Evolutionary conservation across 257 asterid species (phyloP), one percentile per base, ranked within the genome.

Genomic region (Cynanchum wilfordii): DNA sequence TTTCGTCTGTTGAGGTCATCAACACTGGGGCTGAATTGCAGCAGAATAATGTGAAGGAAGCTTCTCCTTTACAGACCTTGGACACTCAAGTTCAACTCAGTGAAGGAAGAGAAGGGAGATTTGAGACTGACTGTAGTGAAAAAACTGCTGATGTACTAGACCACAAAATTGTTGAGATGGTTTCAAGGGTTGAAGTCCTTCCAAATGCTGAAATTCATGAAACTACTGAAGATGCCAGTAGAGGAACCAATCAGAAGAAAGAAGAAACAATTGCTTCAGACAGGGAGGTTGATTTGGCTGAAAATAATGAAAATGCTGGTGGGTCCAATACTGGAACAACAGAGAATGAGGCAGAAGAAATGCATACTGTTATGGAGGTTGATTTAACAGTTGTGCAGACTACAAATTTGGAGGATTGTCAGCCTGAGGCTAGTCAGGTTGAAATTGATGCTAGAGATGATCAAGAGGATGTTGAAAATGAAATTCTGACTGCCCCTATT

Each of bases 161-260:
- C 73, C 33, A 24, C 64, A 50, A 47, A 25, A 64, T 33, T 68
- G 33, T 44, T 11, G 74, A 54, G 25, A 54, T 60, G 60, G 77
- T 30, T 33, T 60, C 20, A 36, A 29, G 25, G 57, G 73, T 51
- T 54, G 73, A 54, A 25, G 29, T 69, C 25, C 25, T 62, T 40
- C 70, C 78, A 55, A 33, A 51, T 68, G 58, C 80, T 81, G 80
- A 59, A 72, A 38, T 47, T 62, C 63, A 47, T 66, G 69, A 58
- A 17, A 60, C 68, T 10, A 19, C 60, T 20, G 45, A 8, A 36
- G 19, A 47, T 13, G 1, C 49, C 22, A 42, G 36, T 50, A 36
- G 57, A 19, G 68, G 52, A 19, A 62, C 66, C 25, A 63, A 49
- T 66, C 59, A 68, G 45, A 72, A 57, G 42, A 77, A 68, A 40